phyloP scores from a whole-genome alignment of 441 rosid genomes.

The Mallotus japonicus region DNA sequence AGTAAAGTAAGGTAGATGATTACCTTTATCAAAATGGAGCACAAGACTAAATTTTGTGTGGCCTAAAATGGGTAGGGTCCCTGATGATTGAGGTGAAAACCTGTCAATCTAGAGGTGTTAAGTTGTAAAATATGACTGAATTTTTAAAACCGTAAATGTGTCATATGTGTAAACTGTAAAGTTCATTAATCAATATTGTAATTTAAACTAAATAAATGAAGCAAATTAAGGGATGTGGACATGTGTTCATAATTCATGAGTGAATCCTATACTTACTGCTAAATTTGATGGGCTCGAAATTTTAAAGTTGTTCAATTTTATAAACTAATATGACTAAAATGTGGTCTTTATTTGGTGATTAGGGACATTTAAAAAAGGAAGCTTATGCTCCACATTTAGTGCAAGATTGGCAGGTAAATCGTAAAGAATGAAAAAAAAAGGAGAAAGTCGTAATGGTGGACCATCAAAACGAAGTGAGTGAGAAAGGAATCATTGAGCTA shows the following conservation, averaged over 20 bases:
- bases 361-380: not conserved
- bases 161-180: too few species aligned
- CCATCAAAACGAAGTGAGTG: conserved; percentile 13
- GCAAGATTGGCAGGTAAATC: conserved; percentile 28
- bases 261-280: not conserved
- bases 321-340: not conserved
- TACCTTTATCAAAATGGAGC: not conserved
- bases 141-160: too few species aligned
- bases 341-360: not conserved
- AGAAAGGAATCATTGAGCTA: conserved; percentile 37
- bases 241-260: too few species aligned
- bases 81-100: not conserved
- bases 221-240: too few species aligned
- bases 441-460: conserved; percentile 19
- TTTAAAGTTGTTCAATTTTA: not conserved
- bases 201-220: too few species aligned
- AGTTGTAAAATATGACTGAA: too few species aligned
- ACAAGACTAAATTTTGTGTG: conserved; percentile 1
- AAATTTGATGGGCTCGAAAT: conserved; percentile 1
- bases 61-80: not conserved
- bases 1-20: too few species aligned
- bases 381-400: conserved; percentile 24
- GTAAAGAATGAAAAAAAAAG: not conserved
- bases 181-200: too few species aligned
- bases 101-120: too few species aligned